Conservation (phyloP, 2,329 filamentous ascomycete genomes). For the Nothophoma quercina region DNA sequence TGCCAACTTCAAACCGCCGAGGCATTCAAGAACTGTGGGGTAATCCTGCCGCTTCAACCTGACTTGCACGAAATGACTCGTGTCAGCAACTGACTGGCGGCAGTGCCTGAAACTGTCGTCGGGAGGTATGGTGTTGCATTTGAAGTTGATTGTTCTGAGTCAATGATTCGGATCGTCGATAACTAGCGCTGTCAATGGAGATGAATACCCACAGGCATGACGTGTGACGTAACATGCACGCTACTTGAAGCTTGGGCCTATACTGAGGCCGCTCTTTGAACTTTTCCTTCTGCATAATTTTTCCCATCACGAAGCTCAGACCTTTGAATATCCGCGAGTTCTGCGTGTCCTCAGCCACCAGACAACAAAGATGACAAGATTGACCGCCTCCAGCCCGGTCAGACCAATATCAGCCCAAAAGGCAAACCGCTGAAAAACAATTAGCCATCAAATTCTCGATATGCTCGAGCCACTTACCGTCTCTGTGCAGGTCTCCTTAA, state of each 20-base stretch:
- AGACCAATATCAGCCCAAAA: constrained; percentile 29
- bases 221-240: constrained; percentile 1
- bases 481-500: constrained; percentile 22
- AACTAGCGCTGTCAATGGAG: too few relatives aligned
- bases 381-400: constrained; percentile 25
- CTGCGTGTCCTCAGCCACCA: constrained; percentile 24
- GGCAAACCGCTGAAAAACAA: constrained; percentile 17
- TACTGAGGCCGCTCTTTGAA: background rate
- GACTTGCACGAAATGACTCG: constrained; percentile 29
- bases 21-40: constrained; percentile 21
- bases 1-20: constrained; percentile 16
- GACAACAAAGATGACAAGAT: constrained; percentile 22
- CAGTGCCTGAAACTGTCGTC: background rate
- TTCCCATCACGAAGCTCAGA: constrained; percentile 1
- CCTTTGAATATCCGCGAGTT: constrained; percentile 23
- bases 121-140: background rate
- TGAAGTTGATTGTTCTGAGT: background rate
- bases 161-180: too few relatives aligned
- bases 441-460: background rate
- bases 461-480: constrained; percentile 18
- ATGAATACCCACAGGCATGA: too few relatives aligned
- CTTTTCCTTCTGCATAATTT: background rate
- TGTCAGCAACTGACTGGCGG: too few relatives aligned
- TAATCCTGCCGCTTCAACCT: constrained; percentile 7
- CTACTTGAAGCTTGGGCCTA: constrained; percentile 1